phyloP scores from a whole-genome alignment of 2,329 filamentous ascomycete species.

The Lachnellula subtilissima region DNA sequence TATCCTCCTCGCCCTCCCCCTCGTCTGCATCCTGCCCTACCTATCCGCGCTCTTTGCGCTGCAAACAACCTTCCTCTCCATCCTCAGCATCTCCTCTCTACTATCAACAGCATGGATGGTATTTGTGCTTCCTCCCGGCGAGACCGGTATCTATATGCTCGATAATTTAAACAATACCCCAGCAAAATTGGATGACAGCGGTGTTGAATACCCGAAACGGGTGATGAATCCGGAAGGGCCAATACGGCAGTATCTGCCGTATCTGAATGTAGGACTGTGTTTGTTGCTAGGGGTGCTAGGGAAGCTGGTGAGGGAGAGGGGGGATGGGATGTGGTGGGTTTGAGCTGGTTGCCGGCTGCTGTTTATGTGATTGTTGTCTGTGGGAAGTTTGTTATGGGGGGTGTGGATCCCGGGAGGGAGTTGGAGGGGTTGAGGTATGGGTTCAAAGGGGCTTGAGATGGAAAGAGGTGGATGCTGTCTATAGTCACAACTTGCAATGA shows the following conservation, averaged over 20 bases:
- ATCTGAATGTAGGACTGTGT: constrained; percentile 55
- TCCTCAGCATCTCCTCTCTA: constrained; percentile 61
- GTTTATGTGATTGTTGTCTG: constrained; percentile 58
- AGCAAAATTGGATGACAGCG: background rate
- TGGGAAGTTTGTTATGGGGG: constrained; percentile 61
- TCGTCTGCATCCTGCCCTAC: constrained; percentile 52
- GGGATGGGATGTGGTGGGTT: constrained; percentile 35
- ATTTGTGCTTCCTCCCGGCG: constrained; percentile 47
- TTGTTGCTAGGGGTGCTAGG: constrained; percentile 46
- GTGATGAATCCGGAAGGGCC: constrained; percentile 36
- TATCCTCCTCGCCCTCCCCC: constrained; percentile 56
- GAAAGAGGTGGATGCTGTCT: background rate
- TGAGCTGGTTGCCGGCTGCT: constrained; percentile 49
- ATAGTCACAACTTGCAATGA: background rate
- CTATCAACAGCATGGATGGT: constrained; percentile 58
- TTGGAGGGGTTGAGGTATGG: constrained; percentile 58
- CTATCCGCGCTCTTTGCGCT: constrained; percentile 41
- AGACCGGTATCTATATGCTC: constrained; percentile 48
- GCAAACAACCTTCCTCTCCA: constrained; percentile 33
- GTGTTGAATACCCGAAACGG: background rate
- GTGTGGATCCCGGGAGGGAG: constrained; percentile 61
- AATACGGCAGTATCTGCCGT: constrained; percentile 54
- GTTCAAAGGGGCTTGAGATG: constrained; percentile 58
- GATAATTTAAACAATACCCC: constrained; percentile 38
- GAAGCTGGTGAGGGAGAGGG: constrained; percentile 29